These are phyloP conservation scores for Phytophthora megakarya DNA, from an alignment of 352 stramenopile species.

Conservation along the genomic window DNA sequence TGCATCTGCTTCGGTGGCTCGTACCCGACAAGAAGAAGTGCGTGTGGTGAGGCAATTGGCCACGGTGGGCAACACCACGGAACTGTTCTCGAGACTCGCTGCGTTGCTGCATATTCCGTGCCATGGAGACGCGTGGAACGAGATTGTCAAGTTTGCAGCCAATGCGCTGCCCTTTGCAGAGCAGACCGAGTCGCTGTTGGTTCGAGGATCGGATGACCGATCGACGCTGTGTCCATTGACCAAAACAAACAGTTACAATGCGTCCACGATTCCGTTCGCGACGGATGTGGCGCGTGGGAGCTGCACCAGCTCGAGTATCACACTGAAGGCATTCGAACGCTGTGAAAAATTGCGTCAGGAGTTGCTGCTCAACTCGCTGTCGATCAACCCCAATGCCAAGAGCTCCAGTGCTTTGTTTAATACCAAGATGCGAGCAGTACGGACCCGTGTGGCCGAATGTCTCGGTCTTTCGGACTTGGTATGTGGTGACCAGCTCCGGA, in stretches of 20 bases:
- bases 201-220: constrained; percentile 86
- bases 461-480: constrained; percentile 62
- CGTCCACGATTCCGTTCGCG: constrained; percentile 71
- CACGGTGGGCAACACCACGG: constrained; percentile 57
- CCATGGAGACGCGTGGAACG: constrained; percentile 76
- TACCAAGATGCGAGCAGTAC: constrained; percentile 63
- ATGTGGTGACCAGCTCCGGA: constrained; percentile 50
- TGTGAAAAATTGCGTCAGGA: constrained; percentile 75
- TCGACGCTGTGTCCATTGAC: constrained; percentile 68
- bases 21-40: constrained; percentile 56
- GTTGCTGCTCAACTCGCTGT: constrained; percentile 78
- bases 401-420: constrained; percentile 69
- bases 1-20: constrained; percentile 1
- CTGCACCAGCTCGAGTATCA: constrained; percentile 88
- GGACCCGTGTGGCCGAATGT: constrained; percentile 60
- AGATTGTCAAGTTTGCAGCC: constrained; percentile 77
- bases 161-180: constrained; percentile 81
- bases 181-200: constrained; percentile 82
- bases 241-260: constrained; percentile 92
- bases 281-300: constrained; percentile 75
- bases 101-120: constrained; percentile 70
- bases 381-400: constrained; percentile 82
- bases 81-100: constrained; percentile 71
- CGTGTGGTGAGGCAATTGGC: constrained; percentile 65
- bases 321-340: constrained; percentile 59